A percentile compares a stretch with the other conserved stretches of the same genome.
Evolutionary conservation across 2,329 filamentous ascomycete genomes (phyloP).

Genomic region (Fusarium penzigii): DNA sequence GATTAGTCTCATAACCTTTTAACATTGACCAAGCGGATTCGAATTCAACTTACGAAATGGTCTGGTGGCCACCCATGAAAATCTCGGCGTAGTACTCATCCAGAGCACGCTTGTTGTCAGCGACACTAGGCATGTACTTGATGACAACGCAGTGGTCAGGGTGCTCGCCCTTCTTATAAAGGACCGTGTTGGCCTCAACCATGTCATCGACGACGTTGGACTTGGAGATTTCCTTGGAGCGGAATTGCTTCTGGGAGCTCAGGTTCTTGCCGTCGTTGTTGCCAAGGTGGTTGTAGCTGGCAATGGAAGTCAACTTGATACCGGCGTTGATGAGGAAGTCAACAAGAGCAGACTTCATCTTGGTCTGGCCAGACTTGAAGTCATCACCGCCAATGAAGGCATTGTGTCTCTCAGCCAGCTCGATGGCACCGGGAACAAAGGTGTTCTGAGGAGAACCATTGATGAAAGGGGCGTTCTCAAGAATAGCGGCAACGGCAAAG

Average conservation of each 20-base stretch:
- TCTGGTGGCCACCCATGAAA: conserved; percentile 98
- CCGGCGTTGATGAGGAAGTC: conserved; percentile 98
- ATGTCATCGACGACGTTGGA: conserved; percentile 99
- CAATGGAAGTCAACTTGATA: conserved; percentile 98
- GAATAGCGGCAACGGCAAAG: conserved; percentile 91
- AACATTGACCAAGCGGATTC: neutral
- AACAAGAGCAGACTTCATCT: conserved; percentile 99
- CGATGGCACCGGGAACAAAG: conserved; percentile 89
- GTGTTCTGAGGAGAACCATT: conserved; percentile 99
- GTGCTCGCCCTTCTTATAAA: conserved; percentile 91
- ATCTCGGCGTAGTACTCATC: conserved; percentile 99
- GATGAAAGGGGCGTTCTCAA: conserved; percentile 92
- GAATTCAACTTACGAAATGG: conserved; percentile 67
- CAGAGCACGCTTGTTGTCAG: conserved; percentile 97
- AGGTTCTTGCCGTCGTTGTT: conserved; percentile 99
- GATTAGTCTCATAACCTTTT: conserved; percentile 15
- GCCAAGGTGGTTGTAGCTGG: conserved; percentile 98
- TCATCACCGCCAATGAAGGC: conserved; percentile 97
- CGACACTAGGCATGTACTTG: conserved; percentile 99
- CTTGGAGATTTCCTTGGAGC: conserved; percentile 99
- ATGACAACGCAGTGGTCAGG: conserved; percentile 98
- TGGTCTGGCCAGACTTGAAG: conserved; percentile 99
- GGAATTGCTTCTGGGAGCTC: conserved; percentile 96
- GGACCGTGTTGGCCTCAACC: conserved; percentile 90
- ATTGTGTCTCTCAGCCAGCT: conserved; percentile 82